phyloP scores from a whole-genome alignment of 441 rosid species.

The Populus tomentosa region DNA sequence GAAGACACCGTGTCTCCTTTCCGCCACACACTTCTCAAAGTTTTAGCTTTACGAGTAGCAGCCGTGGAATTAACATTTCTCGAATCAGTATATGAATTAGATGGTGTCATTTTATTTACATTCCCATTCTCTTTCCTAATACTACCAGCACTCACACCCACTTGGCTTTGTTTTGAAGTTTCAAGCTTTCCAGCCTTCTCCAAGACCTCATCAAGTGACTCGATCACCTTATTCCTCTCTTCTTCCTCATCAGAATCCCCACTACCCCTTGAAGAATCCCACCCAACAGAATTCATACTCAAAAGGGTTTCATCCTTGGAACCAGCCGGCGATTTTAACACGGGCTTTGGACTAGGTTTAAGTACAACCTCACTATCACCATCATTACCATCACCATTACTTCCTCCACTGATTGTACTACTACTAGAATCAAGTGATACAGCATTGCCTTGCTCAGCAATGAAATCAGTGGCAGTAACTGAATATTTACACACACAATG shows the following conservation, averaged over 20 bases:
- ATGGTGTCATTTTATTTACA: slow-evolving; percentile 32
- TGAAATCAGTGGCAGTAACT: slow-evolving; percentile 62
- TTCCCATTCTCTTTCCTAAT: slow-evolving; percentile 31
- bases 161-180: slow-evolving; percentile 33
- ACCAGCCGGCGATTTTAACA: slow-evolving; percentile 41
- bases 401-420: slow-evolving; percentile 43
- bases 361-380: slow-evolving; percentile 41
- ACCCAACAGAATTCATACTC: slow-evolving; percentile 28
- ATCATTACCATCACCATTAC: slow-evolving; percentile 13
- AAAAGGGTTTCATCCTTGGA: slow-evolving; percentile 29
- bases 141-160: slow-evolving; percentile 1
- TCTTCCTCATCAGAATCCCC: slow-evolving; percentile 20
- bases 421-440: slow-evolving; percentile 22
- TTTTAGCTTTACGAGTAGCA: slow-evolving; percentile 44
- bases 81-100: slow-evolving; percentile 28
- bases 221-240: slow-evolving; percentile 69
- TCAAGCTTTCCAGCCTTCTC: slow-evolving; percentile 84
- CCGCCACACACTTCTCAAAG: slow-evolving; percentile 92
- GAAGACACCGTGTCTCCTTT: slow-evolving; percentile 74
- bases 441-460: slow-evolving; percentile 60
- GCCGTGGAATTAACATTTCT: slow-evolving; percentile 27
- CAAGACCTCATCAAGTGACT: slow-evolving; percentile 86
- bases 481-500: slow-evolving; percentile 58
- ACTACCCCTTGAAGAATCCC: slow-evolving; percentile 27
- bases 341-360: slow-evolving; percentile 79